phyloP scores from a whole-genome alignment of 2,329 filamentous ascomycete species.

The Trichoderma citrinoviride region DNA sequence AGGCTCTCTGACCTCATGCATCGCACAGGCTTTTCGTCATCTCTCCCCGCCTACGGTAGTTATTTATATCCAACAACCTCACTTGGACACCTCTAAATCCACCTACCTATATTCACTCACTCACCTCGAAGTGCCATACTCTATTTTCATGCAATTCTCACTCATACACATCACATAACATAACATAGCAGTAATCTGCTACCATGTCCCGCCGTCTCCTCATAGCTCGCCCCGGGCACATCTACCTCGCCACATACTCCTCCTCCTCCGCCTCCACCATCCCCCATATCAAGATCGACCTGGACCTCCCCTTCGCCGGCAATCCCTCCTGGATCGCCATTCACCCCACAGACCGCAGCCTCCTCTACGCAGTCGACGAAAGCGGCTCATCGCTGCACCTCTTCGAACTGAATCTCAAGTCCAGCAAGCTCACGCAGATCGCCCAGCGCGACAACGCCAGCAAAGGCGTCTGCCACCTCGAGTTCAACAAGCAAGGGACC shows the following conservation, averaged over 20 bases:
- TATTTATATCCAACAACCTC: no score
- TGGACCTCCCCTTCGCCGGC: slow-evolving; percentile 36
- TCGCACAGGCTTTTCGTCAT: no score
- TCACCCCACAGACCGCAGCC: slow-evolving; percentile 33
- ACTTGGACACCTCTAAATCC: no score
- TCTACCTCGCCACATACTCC: slow-evolving; percentile 44
- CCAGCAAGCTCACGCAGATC: slow-evolving; percentile 28
- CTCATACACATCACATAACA: no score
- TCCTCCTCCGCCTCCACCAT: slow-evolving; percentile 37
- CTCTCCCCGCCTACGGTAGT: no score
- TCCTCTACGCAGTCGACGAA: slow-evolving; percentile 50
- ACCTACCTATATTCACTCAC: neutral
- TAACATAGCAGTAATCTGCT: neutral
- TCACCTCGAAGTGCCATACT: neutral
- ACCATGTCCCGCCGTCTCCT: slow-evolving; percentile 32
- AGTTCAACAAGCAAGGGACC: slow-evolving; percentile 44
- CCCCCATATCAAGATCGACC: slow-evolving; percentile 36
- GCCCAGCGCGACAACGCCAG: slow-evolving; percentile 37
- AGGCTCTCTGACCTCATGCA: no score
- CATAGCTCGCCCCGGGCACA: slow-evolving; percentile 41
- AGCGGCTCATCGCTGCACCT: slow-evolving; percentile 39
- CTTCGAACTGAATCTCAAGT: slow-evolving; percentile 38
- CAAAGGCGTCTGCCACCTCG: slow-evolving; percentile 47
- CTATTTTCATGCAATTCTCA: neutral
- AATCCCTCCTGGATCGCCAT: slow-evolving; percentile 48